These are phyloP conservation scores for Salvia miltiorrhiza DNA, from an alignment of 257 asterid genomes.

Conservation along the genomic window DNA sequence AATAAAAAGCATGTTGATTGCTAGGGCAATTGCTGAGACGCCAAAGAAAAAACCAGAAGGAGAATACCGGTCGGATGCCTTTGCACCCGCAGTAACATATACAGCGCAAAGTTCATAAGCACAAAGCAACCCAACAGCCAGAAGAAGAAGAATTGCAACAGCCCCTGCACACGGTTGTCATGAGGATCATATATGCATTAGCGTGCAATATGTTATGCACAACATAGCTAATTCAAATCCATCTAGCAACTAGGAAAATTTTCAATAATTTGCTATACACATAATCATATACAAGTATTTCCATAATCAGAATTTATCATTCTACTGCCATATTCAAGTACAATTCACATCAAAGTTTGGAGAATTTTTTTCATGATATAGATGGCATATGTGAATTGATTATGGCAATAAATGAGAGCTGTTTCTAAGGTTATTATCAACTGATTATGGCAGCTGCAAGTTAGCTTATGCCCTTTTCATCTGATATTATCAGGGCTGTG, in stretches of 20 bases:
- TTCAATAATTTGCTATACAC: not conserved
- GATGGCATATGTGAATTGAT: not conserved
- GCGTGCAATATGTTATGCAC: constrained; percentile 3
- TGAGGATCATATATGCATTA: constrained; percentile 18
- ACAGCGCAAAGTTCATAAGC: constrained; percentile 98
- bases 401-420: not conserved
- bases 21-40: constrained; percentile 94
- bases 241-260: constrained; percentile 1
- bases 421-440: not conserved
- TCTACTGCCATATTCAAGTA: not conserved
- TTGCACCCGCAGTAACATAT: constrained; percentile 86
- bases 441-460: not conserved
- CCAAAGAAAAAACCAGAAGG: constrained; percentile 99
- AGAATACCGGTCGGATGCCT: constrained; percentile 96
- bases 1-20: constrained; percentile 98
- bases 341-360: not conserved
- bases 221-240: not conserved
- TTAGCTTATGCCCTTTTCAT: not conserved
- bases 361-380: not conserved
- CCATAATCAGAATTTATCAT: not conserved
- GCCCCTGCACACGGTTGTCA: constrained; percentile 64
- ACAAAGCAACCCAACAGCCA: constrained; percentile 98
- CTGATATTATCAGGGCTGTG: not conserved
- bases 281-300: not conserved
- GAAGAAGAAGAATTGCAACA: constrained; percentile 92